Conservation (phyloP, 768 basidiomycete genomes). For the Daedalea quercina region DNA sequence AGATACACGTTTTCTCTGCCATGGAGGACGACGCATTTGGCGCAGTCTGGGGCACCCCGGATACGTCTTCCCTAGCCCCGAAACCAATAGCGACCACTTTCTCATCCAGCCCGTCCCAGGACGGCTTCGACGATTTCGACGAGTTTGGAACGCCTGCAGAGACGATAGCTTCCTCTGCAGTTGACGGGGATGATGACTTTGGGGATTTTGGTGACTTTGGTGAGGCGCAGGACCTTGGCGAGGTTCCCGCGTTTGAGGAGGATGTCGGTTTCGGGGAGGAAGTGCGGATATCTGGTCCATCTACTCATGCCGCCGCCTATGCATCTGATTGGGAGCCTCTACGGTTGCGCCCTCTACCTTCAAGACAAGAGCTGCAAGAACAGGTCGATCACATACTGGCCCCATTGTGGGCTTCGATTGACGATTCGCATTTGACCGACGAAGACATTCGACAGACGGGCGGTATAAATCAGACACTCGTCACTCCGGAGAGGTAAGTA, state of each 20-base stretch:
- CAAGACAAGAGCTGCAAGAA: constrained; percentile 45
- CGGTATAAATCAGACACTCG: constrained; percentile 74
- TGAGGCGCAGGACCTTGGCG: constrained; percentile 35
- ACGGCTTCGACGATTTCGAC: constrained; percentile 42
- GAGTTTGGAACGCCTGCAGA: constrained; percentile 48
- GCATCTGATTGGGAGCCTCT: constrained; percentile 52
- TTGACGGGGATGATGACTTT: constrained; percentile 66
- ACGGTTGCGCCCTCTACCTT: constrained; percentile 57
- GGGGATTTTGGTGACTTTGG: constrained; percentile 88
- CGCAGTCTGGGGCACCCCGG: constrained; percentile 61
- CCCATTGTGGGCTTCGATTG: constrained; percentile 54
- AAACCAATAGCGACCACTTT: constrained; percentile 14
- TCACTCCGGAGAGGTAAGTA: constrained; percentile 66
- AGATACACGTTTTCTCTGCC: too few species aligned
- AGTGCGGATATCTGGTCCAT: constrained; percentile 32
- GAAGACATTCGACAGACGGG: constrained; percentile 75
- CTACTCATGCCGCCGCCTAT: too few species aligned
- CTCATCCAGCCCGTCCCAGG: constrained; percentile 18
- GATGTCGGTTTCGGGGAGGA: constrained; percentile 31
- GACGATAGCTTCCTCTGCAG: constrained; percentile 30
- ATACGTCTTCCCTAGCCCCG: constrained; percentile 26
- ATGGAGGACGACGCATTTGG: constrained; percentile 77
- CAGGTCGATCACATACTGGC: constrained; percentile 61
- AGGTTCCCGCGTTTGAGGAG: constrained; percentile 26
- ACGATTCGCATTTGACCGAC: constrained; percentile 50